Percentiles rank a stretch among this genome's conserved stretches.
Evolutionary conservation across 257 asterid genomes (phyloP).

Genomic region (Mentha longifolia): DNA sequence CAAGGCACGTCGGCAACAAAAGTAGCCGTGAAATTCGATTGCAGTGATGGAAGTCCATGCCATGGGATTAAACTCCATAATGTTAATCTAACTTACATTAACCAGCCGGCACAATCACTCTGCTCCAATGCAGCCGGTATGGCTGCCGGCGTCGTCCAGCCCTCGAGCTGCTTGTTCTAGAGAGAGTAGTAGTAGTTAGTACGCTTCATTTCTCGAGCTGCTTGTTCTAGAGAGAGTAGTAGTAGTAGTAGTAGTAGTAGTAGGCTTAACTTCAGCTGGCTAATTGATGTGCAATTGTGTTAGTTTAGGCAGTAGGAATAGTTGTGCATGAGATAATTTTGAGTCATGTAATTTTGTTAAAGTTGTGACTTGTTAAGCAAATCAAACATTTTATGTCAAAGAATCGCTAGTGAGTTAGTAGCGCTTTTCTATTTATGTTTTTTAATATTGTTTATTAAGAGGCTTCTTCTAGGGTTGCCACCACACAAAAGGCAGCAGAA

Average conservation of each 20-base stretch:
- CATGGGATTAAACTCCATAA: slow-evolving; percentile 42
- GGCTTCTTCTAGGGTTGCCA: too few relatives aligned
- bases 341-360: too few relatives aligned
- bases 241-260: too few relatives aligned
- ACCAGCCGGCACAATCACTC: slow-evolving; percentile 37
- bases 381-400: too few relatives aligned
- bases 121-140: slow-evolving; percentile 62
- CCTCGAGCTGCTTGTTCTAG: slow-evolving; percentile 49
- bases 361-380: too few relatives aligned
- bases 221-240: slow-evolving; percentile 24
- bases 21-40: slow-evolving; percentile 64
- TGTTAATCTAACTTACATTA: slow-evolving; percentile 46
- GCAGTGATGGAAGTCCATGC: slow-evolving; percentile 65
- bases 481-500: too few relatives aligned
- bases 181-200: not conserved
- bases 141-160: slow-evolving; percentile 43
- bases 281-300: not conserved
- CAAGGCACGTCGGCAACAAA: slow-evolving; percentile 68
- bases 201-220: slow-evolving; percentile 54
- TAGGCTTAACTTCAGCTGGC: too few relatives aligned
- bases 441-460: too few relatives aligned
- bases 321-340: not conserved
- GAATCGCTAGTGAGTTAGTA: too few relatives aligned
- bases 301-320: not conserved
- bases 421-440: too few relatives aligned